Percentiles rank a stretch among this genome's conserved stretches.
Conservation (phyloP, 139 green algal species). For the Chlamydomonas asymmetrica region DNA sequence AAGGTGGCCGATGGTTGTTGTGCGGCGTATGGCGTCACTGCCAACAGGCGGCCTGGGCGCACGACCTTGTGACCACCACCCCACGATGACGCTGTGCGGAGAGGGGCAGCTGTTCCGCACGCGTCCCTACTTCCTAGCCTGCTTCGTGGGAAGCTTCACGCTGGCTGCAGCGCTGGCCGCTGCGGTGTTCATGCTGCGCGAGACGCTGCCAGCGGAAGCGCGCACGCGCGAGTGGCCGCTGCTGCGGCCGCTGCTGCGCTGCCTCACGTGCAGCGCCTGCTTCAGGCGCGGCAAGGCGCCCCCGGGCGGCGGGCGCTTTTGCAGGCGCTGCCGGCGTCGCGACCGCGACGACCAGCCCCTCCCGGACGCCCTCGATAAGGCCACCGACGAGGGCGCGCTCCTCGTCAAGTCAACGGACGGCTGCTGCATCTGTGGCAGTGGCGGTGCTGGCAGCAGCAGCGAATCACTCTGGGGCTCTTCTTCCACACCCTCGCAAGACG, state of each 20-base stretch:
- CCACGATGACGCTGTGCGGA: constrained; percentile 20
- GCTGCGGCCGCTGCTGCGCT: neutral
- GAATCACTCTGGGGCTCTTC: too few relatives aligned
- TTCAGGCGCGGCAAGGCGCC: too few relatives aligned
- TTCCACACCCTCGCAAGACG: too few relatives aligned
- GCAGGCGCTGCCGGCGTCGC: too few relatives aligned
- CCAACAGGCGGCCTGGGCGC: constrained; percentile 35
- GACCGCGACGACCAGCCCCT: too few relatives aligned
- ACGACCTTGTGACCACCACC: constrained; percentile 31
- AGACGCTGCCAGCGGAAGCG: constrained; percentile 49
- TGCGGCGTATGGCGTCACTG: too few relatives aligned
- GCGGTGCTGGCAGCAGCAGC: constrained; percentile 11
- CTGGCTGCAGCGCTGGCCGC: constrained; percentile 20
- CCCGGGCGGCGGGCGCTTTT: too few relatives aligned
- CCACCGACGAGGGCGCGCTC: too few relatives aligned
- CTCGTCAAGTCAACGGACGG: too few relatives aligned
- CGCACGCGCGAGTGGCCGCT: constrained; percentile 7
- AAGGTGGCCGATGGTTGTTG: too few relatives aligned
- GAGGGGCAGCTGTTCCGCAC: constrained; percentile 2
- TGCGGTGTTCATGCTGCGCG: constrained; percentile 43
- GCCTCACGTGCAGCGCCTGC: neutral
- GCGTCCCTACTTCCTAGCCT: constrained; percentile 72
- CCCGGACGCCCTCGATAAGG: too few relatives aligned
- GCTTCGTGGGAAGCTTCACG: constrained; percentile 42
- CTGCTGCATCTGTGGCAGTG: too few relatives aligned